phyloP scores from a whole-genome alignment of 495 filamentous ascomycete species.

The Extremus antarcticus region DNA sequence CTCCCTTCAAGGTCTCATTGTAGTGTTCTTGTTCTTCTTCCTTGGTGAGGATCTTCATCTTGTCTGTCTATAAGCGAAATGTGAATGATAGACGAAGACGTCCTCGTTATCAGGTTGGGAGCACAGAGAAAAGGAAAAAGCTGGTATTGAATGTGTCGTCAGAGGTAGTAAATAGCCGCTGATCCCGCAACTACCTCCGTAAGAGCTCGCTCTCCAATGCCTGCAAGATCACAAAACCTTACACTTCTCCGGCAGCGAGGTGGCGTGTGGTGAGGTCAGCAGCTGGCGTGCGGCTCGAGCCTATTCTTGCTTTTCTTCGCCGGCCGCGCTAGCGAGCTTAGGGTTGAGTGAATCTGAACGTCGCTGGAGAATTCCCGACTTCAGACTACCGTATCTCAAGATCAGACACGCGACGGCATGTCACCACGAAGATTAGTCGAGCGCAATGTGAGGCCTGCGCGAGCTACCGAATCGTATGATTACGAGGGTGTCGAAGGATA shows the following conservation, averaged over 20 bases:
- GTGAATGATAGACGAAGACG: too few species aligned
- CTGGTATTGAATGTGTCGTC: neutral
- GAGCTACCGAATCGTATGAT: neutral
- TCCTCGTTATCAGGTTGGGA: too few species aligned
- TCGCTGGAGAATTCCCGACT: neutral
- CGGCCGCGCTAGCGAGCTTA: neutral
- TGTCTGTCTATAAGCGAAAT: neutral
- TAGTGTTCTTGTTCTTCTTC: slow-evolving; percentile 7
- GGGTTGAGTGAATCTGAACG: neutral
- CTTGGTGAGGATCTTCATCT: neutral
- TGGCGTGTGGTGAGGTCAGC: too few species aligned
- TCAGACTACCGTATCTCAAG: neutral
- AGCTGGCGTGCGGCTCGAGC: neutral
- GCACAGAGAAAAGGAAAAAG: neutral
- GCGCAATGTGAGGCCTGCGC: slow-evolving; percentile 7
- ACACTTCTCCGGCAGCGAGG: too few species aligned
- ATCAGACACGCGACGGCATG: too few species aligned
- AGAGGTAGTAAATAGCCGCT: neutral
- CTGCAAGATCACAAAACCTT: neutral
- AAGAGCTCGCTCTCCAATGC: neutral
- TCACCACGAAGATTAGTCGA: slow-evolving; percentile 3
- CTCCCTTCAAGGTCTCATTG: slow-evolving; percentile 67
- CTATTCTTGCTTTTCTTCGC: neutral
- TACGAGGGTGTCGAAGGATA: neutral
- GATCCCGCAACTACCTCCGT: neutral